Base-by-base conservation (phyloP, 768 basidiomycete species). In the Naganishia antarctica region DNA sequence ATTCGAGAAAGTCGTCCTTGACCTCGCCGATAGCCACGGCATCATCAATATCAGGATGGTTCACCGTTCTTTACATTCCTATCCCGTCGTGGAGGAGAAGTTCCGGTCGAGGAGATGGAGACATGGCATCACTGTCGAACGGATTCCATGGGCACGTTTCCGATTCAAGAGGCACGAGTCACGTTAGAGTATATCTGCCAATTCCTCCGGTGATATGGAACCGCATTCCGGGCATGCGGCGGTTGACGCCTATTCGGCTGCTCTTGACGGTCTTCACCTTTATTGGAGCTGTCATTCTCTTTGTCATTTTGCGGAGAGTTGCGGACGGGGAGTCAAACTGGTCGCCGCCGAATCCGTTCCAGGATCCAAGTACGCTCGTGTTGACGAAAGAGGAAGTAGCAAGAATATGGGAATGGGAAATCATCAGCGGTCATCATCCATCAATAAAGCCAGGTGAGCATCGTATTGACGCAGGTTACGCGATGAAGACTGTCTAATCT, bases 351-450 rank as follows among this genome's bases (percentile, higher is more conserved):
- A 57, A 57, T 40, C 53, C 53, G 53, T 57, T 57, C 15, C 53
- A 46, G 53, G 78, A 78, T 61, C 74, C 75, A 4, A 69, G 71
- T 59, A 77, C 77, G 23, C 59, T 69, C 49, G 75, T 80, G 23
- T 66, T 80, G 18, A 70, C 70, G 1, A 66, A 67, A 25, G 76
- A 88, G 63, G 91, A 97, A 72, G 74, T 96, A 44, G 89, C 88
- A 71, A 82, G 87, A 63, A 89, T 99, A 77, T 98, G 93, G 93
- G 81, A 86, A 66, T 98, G 92, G 92, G 94, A 99, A 79, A 83
- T 98, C 63, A 80, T 85, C 32, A 89, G 90, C 67, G 96, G 96
- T 0, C 92, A 96, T 79, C 91, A 91, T 80, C 94, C 94, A 9
- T 92, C 89, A 78, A 82, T 84, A 60, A 82, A 84, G 63, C 29